Percentiles rank a stretch among this genome's conserved stretches.
Conservation (phyloP, 345 rosid genomes). For the Draba incana region DNA sequence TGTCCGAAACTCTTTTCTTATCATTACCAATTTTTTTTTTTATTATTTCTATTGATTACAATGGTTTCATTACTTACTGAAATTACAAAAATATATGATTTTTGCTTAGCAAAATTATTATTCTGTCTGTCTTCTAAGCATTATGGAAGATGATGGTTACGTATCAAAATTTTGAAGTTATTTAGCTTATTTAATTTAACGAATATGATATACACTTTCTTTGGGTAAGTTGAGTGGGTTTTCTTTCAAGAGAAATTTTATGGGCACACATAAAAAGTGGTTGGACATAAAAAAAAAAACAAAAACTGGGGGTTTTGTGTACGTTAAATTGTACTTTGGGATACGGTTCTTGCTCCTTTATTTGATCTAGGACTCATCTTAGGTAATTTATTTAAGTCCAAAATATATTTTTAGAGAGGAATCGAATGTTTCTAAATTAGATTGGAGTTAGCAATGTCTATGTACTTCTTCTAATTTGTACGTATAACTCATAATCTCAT, state of each 20-base stretch:
- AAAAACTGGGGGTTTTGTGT: not conserved
- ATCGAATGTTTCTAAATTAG: constrained; percentile 18
- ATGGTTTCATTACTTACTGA: too few relatives aligned
- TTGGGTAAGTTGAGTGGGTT: constrained; percentile 20
- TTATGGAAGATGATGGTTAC: too few relatives aligned
- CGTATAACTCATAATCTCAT: not conserved
- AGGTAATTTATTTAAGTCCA: constrained; percentile 20
- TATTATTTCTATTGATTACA: too few relatives aligned
- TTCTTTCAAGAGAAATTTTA: constrained; percentile 14
- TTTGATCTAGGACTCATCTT: constrained; percentile 17
- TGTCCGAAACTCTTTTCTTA: not conserved
- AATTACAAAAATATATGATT: too few relatives aligned
- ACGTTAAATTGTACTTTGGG: constrained; percentile 28
- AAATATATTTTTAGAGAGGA: constrained; percentile 10
- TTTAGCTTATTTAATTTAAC: not conserved
- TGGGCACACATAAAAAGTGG: constrained; percentile 13
- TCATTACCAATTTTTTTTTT: not conserved
- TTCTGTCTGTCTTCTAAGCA: too few relatives aligned
- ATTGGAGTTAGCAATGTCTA: constrained; percentile 10
- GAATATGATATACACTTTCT: not conserved
- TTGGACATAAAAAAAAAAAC: not conserved
- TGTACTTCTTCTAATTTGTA: not conserved
- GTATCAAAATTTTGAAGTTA: too few relatives aligned
- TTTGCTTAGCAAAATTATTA: too few relatives aligned
- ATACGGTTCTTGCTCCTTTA: constrained; percentile 32